These are phyloP conservation scores for Penicillium polonicum DNA, from an alignment of 2,329 filamentous ascomycete species.

Conservation along the genomic window DNA sequence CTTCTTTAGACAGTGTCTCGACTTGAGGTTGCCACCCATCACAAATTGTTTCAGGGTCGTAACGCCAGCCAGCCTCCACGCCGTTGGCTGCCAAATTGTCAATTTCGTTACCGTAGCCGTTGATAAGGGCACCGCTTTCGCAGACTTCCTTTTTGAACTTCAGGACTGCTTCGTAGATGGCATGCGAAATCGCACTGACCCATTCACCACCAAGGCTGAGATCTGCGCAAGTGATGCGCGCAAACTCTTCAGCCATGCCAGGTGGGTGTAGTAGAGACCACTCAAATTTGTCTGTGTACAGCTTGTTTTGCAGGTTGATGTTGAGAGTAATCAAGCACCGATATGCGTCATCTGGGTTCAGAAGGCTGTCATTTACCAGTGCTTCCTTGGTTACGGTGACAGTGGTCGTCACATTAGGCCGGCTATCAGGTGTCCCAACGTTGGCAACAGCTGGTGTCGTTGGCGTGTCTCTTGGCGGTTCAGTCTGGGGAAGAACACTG, in stretches of 20 bases:
- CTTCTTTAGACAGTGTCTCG: constrained; percentile 82
- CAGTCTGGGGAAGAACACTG: constrained; percentile 29
- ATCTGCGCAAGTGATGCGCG: constrained; percentile 88
- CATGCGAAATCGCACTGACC: constrained; percentile 90
- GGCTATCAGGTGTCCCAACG: constrained; percentile 59
- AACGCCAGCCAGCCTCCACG: constrained; percentile 90
- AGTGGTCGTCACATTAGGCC: constrained; percentile 18
- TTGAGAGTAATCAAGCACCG: constrained; percentile 88
- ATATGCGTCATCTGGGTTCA: constrained; percentile 91
- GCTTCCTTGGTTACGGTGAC: constrained; percentile 37
- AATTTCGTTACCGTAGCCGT: constrained; percentile 67
- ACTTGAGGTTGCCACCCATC: constrained; percentile 83
- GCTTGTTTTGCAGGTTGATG: constrained; percentile 83
- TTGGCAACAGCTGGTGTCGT: constrained; percentile 53
- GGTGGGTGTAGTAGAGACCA: constrained; percentile 93
- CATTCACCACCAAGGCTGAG: constrained; percentile 87
- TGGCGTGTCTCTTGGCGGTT: constrained; percentile 53
- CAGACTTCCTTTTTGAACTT: constrained; percentile 95
- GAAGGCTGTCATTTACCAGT: constrained; percentile 64
- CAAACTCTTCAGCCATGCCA: constrained; percentile 88
- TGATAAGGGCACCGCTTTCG: constrained; percentile 80
- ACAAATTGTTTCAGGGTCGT: constrained; percentile 85
- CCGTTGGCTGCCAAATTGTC: constrained; percentile 83
- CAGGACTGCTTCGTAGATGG: constrained; percentile 92
- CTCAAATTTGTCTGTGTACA: constrained; percentile 97